Evolutionary conservation across 208 protist genomes (phyloP), one percentile per base, ranked within the genome.

Genomic region (Acanthamoeba lenticulata): DNA sequence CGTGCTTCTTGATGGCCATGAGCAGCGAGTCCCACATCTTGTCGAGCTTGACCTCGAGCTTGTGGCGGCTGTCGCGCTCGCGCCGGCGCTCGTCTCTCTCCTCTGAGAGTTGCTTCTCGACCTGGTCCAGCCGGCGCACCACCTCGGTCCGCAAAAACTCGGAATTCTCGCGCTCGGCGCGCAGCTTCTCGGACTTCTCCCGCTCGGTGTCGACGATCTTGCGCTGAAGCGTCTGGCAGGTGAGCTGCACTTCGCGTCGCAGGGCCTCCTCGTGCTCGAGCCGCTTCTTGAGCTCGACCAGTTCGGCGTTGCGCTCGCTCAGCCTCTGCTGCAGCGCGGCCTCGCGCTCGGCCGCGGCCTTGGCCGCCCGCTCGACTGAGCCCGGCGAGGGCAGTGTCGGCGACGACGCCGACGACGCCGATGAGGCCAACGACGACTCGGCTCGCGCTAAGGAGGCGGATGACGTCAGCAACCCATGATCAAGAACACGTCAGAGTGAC

Each of bases 21-120:
- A 69, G 60, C 9, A 69, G n/a, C n/a, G 60, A 38, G n/a, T 69
- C 60, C 60, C 60, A 69, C 60, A 69, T 69, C 60, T 69, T 69
- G n/a, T 69, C 60, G n/a, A 69, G 60, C 60, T 69, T 69, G 32
- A 15, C 60, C 32, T 69, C 60, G 60, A 69, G 60, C 60, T 69
- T 69, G 60, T 69, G 60, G 4, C 60, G 60, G 24, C 60, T 69
- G 21, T 69, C 60, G 32, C n/a, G n/a, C 60, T 69, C 60, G 60
- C 60, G 60, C 32, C 29, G 19, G 7, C 60, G 60, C 32, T 69
- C 60, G 19, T 69, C 60, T 5, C 60, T 69, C 60, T 69, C 60
- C 60, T 69, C 60, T 69, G 60, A 69, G 60, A 69, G 60, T 27
- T 69, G 17, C 60, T 69, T 69, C 32, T 69, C 60, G 32, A 69